Percentiles rank a stretch among this genome's conserved stretches.
Evolutionary conservation across 1,284 basidiomycete genomes (phyloP).

Genomic region (Heterobasidion occidentale): DNA sequence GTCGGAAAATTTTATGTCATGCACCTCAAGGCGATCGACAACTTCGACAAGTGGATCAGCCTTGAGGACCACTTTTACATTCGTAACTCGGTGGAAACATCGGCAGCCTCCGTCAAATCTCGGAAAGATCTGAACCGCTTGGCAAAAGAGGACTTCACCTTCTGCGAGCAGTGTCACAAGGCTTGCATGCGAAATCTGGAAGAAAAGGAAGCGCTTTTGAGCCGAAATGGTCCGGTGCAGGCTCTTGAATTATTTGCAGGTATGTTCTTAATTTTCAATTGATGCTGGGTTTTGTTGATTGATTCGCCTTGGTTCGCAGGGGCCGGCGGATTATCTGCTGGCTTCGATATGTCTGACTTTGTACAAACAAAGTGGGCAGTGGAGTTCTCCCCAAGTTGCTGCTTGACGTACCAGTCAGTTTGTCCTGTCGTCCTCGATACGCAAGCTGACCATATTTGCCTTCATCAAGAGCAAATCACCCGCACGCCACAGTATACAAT

Average conservation of each 20-base stretch:
- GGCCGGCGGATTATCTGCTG: slow-evolving; percentile 63
- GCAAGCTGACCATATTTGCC: background rate
- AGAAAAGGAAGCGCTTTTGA: slow-evolving; percentile 22
- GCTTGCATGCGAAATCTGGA: slow-evolving; percentile 21
- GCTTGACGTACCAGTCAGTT: slow-evolving; percentile 47
- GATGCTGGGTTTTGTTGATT: slow-evolving; percentile 1
- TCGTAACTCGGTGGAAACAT: slow-evolving; percentile 22
- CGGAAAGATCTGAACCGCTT: slow-evolving; percentile 23
- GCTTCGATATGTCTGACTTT: slow-evolving; percentile 48
- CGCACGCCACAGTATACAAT: slow-evolving; percentile 48
- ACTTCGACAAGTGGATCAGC: slow-evolving; percentile 38
- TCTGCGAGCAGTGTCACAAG: slow-evolving; percentile 31
- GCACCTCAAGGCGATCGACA: slow-evolving; percentile 17
- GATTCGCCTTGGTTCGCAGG: slow-evolving; percentile 27
- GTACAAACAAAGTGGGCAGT: slow-evolving; percentile 61
- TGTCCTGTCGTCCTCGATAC: background rate
- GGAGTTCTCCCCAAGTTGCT: slow-evolving; percentile 55
- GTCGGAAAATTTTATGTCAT: slow-evolving; percentile 16
- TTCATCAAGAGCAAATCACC: slow-evolving; percentile 45
- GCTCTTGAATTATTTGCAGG: slow-evolving; percentile 62
- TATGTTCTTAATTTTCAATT: slow-evolving; percentile 17
- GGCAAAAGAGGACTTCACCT: slow-evolving; percentile 17
- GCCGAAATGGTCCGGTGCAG: slow-evolving; percentile 33
- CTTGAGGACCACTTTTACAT: slow-evolving; percentile 51
- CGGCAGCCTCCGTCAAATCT: slow-evolving; percentile 6